Evolutionary conservation across 2,329 filamentous ascomycete species (phyloP), one percentile per base, ranked within the genome.

Genomic region (Colletotrichum scovillei): DNA sequence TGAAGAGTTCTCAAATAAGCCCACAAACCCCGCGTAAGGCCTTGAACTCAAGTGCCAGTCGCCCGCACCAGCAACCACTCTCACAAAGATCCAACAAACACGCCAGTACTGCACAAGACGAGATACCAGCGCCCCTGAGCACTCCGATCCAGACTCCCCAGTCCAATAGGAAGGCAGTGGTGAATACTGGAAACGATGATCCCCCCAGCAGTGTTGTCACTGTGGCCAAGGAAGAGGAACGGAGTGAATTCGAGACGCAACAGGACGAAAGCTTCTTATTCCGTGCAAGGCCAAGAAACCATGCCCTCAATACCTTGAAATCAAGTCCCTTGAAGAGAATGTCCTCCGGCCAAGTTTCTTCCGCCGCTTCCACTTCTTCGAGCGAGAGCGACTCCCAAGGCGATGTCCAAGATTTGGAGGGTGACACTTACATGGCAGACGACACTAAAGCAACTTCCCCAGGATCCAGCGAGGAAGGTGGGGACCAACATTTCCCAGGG

Each of bases 201-300:
- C 16, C 14, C 4, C 26, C 11, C 16, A 32, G 26, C 19, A 67
- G 30, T 32, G 28, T 8, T 19, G 28, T 26, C 11, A 32, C 16
- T 26, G 56, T 26, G 24, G 35, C 8, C 60, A 6, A 8, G 14
- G 28, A 49, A 32, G 42, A 28, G 62, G 32, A 65, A 14, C 65
- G 71, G 12, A 11, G 24, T 22, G 55, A 73, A 19, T 75, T 76
- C 2, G 58, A 78, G 63, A 82, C 78, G 11, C 80, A 84, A 56
- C 76, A 78, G 72, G 81, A 83, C 53, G 75, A 77, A 14, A 83
- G 80, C 67, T 82, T 83, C 63, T 75, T 76, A 22, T 83, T 80
- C 72, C 81, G 78, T 26, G 77, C 77, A 55, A 76, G 72, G 6
- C 52, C 55, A 11, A 46, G 56, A 16, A 28, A 52, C 16, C 67